Percentiles rank a stretch among this genome's conserved stretches.
Evolutionary conservation across 2,329 filamentous ascomycete genomes (phyloP).

Genomic region (Metarhizium anisopliae): DNA sequence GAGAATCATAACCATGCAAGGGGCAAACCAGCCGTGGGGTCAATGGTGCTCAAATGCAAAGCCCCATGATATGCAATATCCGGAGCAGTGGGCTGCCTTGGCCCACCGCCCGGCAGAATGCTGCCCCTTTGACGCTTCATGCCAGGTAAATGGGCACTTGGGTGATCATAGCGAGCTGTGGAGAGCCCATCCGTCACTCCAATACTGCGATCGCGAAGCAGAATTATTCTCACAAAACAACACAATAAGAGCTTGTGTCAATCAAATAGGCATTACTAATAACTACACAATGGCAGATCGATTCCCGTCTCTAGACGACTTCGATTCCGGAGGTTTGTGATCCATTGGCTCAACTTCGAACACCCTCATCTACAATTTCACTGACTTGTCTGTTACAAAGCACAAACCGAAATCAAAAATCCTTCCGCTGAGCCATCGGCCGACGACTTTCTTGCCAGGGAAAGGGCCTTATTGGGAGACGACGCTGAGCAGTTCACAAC

Average conservation of each 20-base stretch:
- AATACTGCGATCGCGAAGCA: background rate
- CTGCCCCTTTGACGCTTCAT: constrained; percentile 11
- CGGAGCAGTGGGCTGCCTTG: background rate
- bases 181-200: background rate
- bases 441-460: constrained; percentile 83
- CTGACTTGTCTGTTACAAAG: constrained; percentile 29
- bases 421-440: constrained; percentile 50
- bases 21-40: background rate
- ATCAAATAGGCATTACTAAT: constrained; percentile 10
- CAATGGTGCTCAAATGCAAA: background rate
- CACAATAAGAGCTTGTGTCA: background rate
- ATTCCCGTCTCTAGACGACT: constrained; percentile 72
- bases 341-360: background rate
- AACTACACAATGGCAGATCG: constrained; percentile 58
- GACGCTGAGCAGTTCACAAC: constrained; percentile 87
- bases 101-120: constrained; percentile 29
- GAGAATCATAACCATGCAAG: background rate
- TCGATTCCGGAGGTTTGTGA: constrained; percentile 53
- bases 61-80: constrained; percentile 7
- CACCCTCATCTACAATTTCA: constrained; percentile 6
- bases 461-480: constrained; percentile 83
- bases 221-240: background rate
- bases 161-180: background rate
- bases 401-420: constrained; percentile 57
- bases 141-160: background rate